Evolutionary conservation across 2,329 filamentous ascomycete genomes (phyloP).

Genomic region (Scedosporium aurantiacum): DNA sequence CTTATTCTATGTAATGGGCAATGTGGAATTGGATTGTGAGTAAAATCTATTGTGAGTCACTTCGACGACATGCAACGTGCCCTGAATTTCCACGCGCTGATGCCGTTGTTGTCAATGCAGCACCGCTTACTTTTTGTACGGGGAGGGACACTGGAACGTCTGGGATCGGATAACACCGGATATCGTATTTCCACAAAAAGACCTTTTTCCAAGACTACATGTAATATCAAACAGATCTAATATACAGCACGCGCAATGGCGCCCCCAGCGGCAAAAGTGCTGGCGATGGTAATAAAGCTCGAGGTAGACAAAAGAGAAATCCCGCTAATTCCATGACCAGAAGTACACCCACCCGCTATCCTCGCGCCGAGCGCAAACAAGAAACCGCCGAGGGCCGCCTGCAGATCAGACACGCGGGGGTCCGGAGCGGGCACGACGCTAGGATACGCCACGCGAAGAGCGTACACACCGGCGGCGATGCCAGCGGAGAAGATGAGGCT

Average conservation of each 20-base stretch:
- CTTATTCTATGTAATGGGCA: too few species aligned
- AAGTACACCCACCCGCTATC: slow-evolving; percentile 55
- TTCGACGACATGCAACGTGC: too few species aligned
- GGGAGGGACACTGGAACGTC: too few species aligned
- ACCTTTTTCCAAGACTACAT: background rate
- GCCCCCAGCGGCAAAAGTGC: slow-evolving; percentile 43
- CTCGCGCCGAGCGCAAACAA: slow-evolving; percentile 49
- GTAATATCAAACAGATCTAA: slow-evolving; percentile 4
- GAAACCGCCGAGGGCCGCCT: slow-evolving; percentile 42
- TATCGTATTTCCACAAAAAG: background rate
- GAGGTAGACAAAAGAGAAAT: slow-evolving; percentile 50
- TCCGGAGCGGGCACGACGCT: slow-evolving; percentile 16
- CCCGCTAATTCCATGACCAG: slow-evolving; percentile 58
- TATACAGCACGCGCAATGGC: slow-evolving; percentile 13
- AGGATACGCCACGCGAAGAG: slow-evolving; percentile 22
- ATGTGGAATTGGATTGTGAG: too few species aligned
- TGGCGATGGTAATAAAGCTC: slow-evolving; percentile 49
- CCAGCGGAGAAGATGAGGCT: slow-evolving; percentile 43
- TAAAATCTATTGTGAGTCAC: too few species aligned
- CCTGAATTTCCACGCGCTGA: too few species aligned
- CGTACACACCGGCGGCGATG: slow-evolving; percentile 34
- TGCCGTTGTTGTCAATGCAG: too few species aligned
- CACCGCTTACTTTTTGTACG: too few species aligned
- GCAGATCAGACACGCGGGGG: slow-evolving; percentile 19
- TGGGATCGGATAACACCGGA: background rate